Base-by-base conservation (phyloP, 306 rosid species). In the Cicer pinnatifidum region DNA sequence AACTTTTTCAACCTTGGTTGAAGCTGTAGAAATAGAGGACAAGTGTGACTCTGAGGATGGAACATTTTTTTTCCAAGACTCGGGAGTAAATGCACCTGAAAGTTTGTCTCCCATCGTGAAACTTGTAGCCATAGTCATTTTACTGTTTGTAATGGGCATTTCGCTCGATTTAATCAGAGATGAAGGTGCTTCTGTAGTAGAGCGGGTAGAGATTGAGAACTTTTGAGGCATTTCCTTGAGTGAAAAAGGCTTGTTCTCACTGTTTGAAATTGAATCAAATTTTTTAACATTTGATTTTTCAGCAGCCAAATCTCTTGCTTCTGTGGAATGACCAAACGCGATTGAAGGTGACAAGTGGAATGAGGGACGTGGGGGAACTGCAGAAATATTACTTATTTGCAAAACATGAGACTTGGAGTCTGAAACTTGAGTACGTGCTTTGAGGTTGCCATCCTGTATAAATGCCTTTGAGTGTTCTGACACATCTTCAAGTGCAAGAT, bases 401-500 rank as follows among this genome's bases (percentile, higher is more conserved):
- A 77, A 54, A 62, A 81, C 58, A 73, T 40, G 79, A 47, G 86
- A 82, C 63, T 76, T 84, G 16, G 58, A 63, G 70, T 78, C 87
- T 23, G 84, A 69, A 78, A 64, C 46, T 58, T 60, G 65, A 8
- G 80, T 43, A 71, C 85, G 67, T 69, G 78, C 77, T 33, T 9
- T 76, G 78, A 54, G 64, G 74, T 82, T 75, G 47, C 58, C 87
- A 56, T 80, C 75, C 75, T 56, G 59, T 63, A 46, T 5, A 20
- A 82, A 78, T 58, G 89, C 82, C 67, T 77, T 79, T 45, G 87
- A 72, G 56, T 72, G 77, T 75, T 79, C 82, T 28, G 81, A 60
- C 61, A 65, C 69, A 38, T 76, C 78, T 75, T 85, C 79, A 67
- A 71, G 6, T 81, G 82, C 79, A 43, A 78, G 9, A 43, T 28